Evolutionary conservation across 2,329 filamentous ascomycete species (phyloP).

Genomic region (Diaporthe sp.): DNA sequence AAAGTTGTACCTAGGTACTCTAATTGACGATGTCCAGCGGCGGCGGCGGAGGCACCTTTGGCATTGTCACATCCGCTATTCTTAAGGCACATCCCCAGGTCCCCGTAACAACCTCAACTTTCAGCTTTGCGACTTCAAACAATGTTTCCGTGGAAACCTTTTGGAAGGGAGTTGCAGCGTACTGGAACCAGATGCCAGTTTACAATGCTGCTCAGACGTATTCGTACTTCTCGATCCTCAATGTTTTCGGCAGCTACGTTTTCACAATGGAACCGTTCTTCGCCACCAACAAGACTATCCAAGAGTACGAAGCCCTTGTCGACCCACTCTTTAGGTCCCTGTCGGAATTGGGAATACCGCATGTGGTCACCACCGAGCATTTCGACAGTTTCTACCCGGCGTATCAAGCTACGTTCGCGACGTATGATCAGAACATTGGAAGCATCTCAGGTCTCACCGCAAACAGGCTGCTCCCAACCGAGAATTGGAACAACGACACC

Average conservation of each 20-base stretch:
- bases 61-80: slow-evolving; percentile 44
- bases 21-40: slow-evolving; percentile 53
- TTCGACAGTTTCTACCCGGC: slow-evolving; percentile 43
- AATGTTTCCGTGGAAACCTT: slow-evolving; percentile 62
- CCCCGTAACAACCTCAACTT: slow-evolving; percentile 37
- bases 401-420: slow-evolving; percentile 41
- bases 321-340: slow-evolving; percentile 49
- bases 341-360: slow-evolving; percentile 43
- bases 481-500: slow-evolving; percentile 44
- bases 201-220: slow-evolving; percentile 58
- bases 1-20: no score
- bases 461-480: slow-evolving; percentile 45
- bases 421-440: slow-evolving; percentile 51
- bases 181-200: slow-evolving; percentile 62
- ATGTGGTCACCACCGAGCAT: slow-evolving; percentile 40
- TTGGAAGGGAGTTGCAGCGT: slow-evolving; percentile 57
- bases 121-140: slow-evolving; percentile 53
- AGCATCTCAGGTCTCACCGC: slow-evolving; percentile 47
- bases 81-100: slow-evolving; percentile 41
- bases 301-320: slow-evolving; percentile 13
- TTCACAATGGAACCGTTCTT: slow-evolving; percentile 33
- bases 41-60: slow-evolving; percentile 50
- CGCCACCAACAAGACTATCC: slow-evolving; percentile 30
- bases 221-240: slow-evolving; percentile 44
- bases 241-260: not conserved